Conservation (phyloP, 805 yeast species). For the Monosporozyma siamensis region DNA sequence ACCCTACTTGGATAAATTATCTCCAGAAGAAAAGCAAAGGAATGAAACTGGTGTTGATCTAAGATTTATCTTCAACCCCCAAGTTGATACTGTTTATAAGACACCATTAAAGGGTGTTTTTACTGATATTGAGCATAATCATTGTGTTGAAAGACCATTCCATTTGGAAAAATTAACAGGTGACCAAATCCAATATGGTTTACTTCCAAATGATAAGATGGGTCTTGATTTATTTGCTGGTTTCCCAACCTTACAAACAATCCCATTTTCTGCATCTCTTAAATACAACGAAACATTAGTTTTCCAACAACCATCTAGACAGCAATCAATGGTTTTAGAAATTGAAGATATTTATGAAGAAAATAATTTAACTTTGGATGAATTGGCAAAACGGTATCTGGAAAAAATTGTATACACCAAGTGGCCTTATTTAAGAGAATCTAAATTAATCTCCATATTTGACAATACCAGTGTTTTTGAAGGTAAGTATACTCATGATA, state of each 20-base stretch:
- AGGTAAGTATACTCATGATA: slow-evolving; percentile 8
- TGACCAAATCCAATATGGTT: slow-evolving; percentile 41
- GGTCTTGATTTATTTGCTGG: slow-evolving; percentile 79
- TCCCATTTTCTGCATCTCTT: slow-evolving; percentile 50
- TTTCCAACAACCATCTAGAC: slow-evolving; percentile 77
- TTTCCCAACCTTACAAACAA: slow-evolving; percentile 72
- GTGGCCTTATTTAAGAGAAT: slow-evolving; percentile 90
- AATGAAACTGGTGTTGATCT: slow-evolving; percentile 68
- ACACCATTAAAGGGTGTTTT: slow-evolving; percentile 74
- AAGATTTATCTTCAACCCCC: slow-evolving; percentile 66
- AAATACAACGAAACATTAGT: slow-evolving; percentile 57
- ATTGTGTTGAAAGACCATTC: slow-evolving; percentile 58
- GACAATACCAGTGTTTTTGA: slow-evolving; percentile 45
- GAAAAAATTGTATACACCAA: slow-evolving; percentile 60
- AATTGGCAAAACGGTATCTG: slow-evolving; percentile 53
- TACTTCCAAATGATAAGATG: slow-evolving; percentile 53
- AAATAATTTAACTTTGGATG: slow-evolving; percentile 47
- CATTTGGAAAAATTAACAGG: slow-evolving; percentile 39
- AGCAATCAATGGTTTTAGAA: slow-evolving; percentile 68
- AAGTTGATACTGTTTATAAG: slow-evolving; percentile 52
- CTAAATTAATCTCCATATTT: slow-evolving; percentile 52
- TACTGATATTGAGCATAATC: slow-evolving; percentile 68
- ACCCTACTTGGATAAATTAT: slow-evolving; percentile 51
- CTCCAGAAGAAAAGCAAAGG: slow-evolving; percentile 62
- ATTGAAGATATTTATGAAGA: slow-evolving; percentile 43